Evolutionary conservation across 371 early-diverging fungal species (phyloP).

Genomic region (Rhizopus arrhizus): DNA sequence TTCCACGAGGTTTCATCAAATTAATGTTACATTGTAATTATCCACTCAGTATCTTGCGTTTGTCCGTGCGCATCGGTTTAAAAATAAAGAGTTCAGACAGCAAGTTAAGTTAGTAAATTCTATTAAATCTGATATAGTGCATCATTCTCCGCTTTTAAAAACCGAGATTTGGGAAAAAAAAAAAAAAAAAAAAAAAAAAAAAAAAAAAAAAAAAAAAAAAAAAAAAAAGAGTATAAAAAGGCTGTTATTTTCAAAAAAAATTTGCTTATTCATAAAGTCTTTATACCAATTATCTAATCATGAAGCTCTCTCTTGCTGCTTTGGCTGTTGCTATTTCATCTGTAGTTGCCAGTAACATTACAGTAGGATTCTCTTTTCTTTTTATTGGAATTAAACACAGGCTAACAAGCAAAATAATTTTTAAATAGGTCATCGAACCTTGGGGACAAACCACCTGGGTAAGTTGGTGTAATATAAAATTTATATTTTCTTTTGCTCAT

Average conservation of each 20-base stretch:
- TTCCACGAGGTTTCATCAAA: not conserved
- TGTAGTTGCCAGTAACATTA: conserved; percentile 15
- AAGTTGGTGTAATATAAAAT: not conserved
- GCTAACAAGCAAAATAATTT: too few relatives aligned
- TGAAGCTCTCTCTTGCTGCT: conserved; percentile 26
- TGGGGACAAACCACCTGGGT: conserved; percentile 22
- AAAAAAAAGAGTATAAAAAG: not conserved
- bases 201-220: not conserved
- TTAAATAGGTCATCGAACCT: conserved; percentile 23
- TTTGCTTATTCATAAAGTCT: not conserved
- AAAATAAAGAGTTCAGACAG: not conserved
- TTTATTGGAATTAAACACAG: not conserved
- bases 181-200: too few relatives aligned
- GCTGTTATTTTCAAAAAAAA: too few relatives aligned
- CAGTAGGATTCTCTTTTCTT: conserved; percentile 5
- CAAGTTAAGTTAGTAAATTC: conserved; percentile 1
- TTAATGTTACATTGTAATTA: conserved; percentile 8
- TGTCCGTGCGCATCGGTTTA: conserved; percentile 1
- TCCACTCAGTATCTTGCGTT: not conserved
- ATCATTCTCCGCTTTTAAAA: not conserved
- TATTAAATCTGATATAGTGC: not conserved
- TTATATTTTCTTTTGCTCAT: not conserved
- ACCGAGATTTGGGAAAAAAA: conserved; percentile 1
- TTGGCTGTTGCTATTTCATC: conserved; percentile 14
- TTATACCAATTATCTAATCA: conserved; percentile 2